Evolutionary conservation across 331 rosid species (phyloP), one percentile per base, ranked within the genome.

Genomic region (Acacia pycnantha): DNA sequence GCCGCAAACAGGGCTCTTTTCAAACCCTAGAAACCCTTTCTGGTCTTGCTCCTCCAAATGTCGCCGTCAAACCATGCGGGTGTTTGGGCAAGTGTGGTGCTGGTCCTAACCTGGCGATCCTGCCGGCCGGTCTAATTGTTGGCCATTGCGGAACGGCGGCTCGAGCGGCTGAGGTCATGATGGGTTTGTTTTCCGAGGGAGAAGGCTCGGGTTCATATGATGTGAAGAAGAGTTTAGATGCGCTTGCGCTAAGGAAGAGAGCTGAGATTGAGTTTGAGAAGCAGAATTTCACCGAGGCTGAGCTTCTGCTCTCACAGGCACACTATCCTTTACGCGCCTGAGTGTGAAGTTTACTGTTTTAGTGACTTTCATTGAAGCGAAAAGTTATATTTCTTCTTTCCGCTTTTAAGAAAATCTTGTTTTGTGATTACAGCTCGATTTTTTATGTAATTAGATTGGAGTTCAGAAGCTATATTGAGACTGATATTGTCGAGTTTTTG

Each of bases 1-100:
- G 95, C 86, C 94, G 98, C 5, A 88, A 80, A 48, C 97, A 93
- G 72, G 98, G 98, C 11, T 93, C 98, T 15, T 77, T 92, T 68
- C 91, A 90, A 77, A 89, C 93, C 70, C 90, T 95, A 11, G 92
- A 92, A 76, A 88, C 87, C 56, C 90, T 95, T 80, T 76, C 79
- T 69, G 86, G 82, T 41, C 84, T 95, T 6, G 92, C 94, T 56
- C 96, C 96, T 29, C 90, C 94, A 0, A 84, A 81, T 73, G 77
- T 93, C 67, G 4, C 88, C 40, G 94, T 95, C 47, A 88, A 82
- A 26, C 43, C 94, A 12, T 89, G 89, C 56, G 97, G 91, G 48
- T 95, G 96, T 84, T 78, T 95, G 78, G 94, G 97, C 72, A 87
- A 76, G 47, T 93, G 97, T 70, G 96, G 98, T 47, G 81, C 85